Base-by-base conservation (phyloP, 768 basidiomycete genomes). In the Gloeophyllum trabeum region DNA sequence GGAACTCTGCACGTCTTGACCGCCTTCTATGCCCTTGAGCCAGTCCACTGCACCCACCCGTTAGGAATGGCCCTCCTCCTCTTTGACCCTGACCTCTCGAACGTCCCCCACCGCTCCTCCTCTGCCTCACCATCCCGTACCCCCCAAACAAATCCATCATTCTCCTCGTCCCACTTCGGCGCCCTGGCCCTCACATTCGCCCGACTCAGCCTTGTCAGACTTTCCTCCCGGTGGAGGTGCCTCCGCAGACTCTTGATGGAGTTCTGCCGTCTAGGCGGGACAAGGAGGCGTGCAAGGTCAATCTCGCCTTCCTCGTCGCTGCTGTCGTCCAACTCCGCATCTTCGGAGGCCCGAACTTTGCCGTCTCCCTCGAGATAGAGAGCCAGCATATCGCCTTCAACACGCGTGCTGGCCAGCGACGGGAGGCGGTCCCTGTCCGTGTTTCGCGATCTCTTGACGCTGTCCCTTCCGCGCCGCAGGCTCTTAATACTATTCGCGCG, bases 161-260 rank as follows among this genome's bases (percentile, higher is more conserved):
- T 16, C 10, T 32, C 10, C 28, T 16, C 28, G 28, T 32, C 28
- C 10, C 16, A 10, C 10, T 32, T 16, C 10, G 10, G 16, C 28
- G 10, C 28, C 28, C 28, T 16, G 28, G 10, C 16, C 16, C 28
- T 32, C 28, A 10, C 16, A 10, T 16, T 32, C 28, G 10, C 16
- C 28, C 28, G 10, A 32, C 28, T 32, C 10, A 32, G 10, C 28
- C 16, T 32, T 16, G 10, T 32, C 16, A 16, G 16, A 32, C 16
- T 10, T 10, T 32, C 28, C 10, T 37, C 36, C 10, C 7, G 20
- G 2, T 60, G 63, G 16, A 86, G 63, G 50, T 84, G 82, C 46
- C 66, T 77, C 43, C 81, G 66, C 43, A 87, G 61, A 54, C 81
- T 84, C 50, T 66, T 73, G 47, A 86, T 85, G 14, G 82, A 84